Evolutionary conservation across 805 yeast genomes (phyloP), one percentile per base, ranked within the genome.

Genomic region (Candida corydali): DNA sequence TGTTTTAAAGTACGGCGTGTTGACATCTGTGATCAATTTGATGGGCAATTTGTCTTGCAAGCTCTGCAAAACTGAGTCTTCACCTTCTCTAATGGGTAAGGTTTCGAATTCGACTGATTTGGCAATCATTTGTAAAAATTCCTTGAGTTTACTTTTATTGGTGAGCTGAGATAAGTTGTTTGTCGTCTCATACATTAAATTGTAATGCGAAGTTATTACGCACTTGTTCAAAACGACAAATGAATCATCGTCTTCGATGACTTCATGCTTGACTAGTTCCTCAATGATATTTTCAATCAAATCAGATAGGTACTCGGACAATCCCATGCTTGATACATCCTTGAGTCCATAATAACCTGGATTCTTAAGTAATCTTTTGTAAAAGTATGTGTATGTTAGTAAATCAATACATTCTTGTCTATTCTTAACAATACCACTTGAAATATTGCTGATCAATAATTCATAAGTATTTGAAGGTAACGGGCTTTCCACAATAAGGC

Each of bases 361-460:
- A 55, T 93, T 93, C 24, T 75, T 70, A 38, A 78, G 82, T 15
- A 93, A 55, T 34, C 98, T 69, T 44, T 94, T 69, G 59, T 86
- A 93, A 51, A 89, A 84, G 47, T 80, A 84, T 0, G 95, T 74
- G 54, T 75, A 86, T 0, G 96, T 84, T 23, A 93, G 52, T 94
- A 95, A 87, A 50, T 91, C 96, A 41, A 93, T 76, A 49, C 95
- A 86, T 46, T 84, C 93, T 49, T 89, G 96, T 51, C 84, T 78
- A 6, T 75, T 68, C 31, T 66, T 70, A 39, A 91, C 73, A 10
- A 79, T 66, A 2, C 76, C 66, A 5, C 79, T 73, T 25, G 84
- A 75, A n/a, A 88, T 80, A 47, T 86, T 98, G 30, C 77, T 74
- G 28, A 85, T 56, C 24, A 91, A 70, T 0, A 75, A 69, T 53